Evolutionary conservation across 2,329 filamentous ascomycete genomes (phyloP).

Genomic region (Trichoderma aggressivum): DNA sequence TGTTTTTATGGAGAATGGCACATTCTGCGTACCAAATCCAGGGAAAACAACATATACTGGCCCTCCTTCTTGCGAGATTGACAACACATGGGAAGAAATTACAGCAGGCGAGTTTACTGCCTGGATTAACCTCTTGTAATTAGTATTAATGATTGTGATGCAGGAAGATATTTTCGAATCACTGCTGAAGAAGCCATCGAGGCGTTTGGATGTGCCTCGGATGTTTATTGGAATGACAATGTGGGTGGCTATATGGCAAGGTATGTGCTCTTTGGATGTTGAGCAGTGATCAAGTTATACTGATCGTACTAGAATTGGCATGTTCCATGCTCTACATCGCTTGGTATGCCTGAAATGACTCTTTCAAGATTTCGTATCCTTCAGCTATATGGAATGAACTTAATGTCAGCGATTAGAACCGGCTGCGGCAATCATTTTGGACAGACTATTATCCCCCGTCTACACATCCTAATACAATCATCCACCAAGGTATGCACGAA

Average conservation of each 20-base stretch:
- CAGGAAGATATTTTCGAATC: background rate
- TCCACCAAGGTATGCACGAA: background rate
- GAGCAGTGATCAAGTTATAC: background rate
- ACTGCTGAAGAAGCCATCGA: background rate
- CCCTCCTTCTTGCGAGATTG: background rate
- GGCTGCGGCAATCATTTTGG: background rate
- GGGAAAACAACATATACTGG: background rate
- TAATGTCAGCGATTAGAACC: background rate
- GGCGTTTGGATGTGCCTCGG: background rate
- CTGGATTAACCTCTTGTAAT: background rate
- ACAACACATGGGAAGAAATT: background rate
- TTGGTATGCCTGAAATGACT: background rate
- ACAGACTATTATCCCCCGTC: background rate
- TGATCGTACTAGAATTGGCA: background rate
- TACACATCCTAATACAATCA: background rate
- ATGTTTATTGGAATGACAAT: background rate
- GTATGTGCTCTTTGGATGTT: background rate
- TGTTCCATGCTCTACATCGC: background rate
- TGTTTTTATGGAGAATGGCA: background rate
- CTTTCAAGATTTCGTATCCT: rapidly evolving
- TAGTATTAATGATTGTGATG: background rate
- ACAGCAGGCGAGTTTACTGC: background rate
- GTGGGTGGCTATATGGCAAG: background rate
- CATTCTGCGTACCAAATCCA: background rate
- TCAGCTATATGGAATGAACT: background rate